Percentiles rank a stretch among this genome's conserved stretches.
Conservation (phyloP, 2,329 filamentous ascomycete species). For the Colletotrichum sp. region DNA sequence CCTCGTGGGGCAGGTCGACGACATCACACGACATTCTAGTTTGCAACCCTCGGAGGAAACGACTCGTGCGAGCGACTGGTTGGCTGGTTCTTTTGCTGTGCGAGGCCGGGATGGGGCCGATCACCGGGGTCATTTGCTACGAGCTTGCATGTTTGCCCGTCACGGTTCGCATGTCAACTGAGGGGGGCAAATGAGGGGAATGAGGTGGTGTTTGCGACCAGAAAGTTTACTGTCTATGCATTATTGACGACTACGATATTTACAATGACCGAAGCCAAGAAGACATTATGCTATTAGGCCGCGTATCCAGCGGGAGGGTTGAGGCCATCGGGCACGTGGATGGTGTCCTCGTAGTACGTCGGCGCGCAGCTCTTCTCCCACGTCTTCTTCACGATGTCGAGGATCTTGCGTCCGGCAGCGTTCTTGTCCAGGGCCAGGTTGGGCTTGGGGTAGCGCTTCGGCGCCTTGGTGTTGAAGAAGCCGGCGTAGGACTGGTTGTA, state of each 20-base stretch:
- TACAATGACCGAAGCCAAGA: background rate
- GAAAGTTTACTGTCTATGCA: background rate
- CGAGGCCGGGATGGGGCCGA: background rate
- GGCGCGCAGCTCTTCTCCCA: constrained; percentile 43
- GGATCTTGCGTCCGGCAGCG: constrained; percentile 37
- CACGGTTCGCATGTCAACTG: background rate
- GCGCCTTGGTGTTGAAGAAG: constrained; percentile 41
- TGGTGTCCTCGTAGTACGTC: constrained; percentile 46
- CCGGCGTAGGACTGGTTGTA: constrained; percentile 63
- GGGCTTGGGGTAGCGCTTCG: constrained; percentile 43
- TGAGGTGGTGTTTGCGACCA: too few relatives aligned
- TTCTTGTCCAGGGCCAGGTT: constrained; percentile 40
- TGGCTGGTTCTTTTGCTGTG: background rate
- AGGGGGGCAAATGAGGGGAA: background rate
- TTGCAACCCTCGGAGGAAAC: background rate
- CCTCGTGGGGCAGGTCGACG: background rate
- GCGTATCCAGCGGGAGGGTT: constrained; percentile 45
- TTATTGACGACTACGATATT: background rate
- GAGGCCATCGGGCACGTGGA: constrained; percentile 46
- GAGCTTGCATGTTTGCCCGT: background rate
- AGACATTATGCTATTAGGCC: background rate
- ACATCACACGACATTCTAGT: background rate
- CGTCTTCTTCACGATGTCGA: constrained; percentile 38
- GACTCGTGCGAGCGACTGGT: background rate
- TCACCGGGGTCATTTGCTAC: background rate